phyloP scores from a whole-genome alignment of 2,329 filamentous ascomycete genomes.

The Ceratocystis diversiconidia region DNA sequence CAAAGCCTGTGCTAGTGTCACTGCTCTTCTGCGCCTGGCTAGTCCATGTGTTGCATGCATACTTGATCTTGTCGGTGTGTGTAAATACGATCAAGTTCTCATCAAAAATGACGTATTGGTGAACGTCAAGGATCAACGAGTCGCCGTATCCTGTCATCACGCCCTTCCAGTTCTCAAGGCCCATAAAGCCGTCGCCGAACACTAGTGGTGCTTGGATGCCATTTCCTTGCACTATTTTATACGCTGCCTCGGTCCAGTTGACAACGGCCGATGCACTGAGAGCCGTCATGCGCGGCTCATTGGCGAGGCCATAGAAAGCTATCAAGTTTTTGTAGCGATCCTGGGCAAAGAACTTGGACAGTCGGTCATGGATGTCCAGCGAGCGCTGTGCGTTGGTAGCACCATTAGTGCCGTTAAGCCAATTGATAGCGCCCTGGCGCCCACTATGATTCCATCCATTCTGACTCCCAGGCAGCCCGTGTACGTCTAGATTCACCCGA shows the following conservation, averaged over 20 bases:
- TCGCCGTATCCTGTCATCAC: constrained; percentile 56
- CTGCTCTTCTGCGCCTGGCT: constrained; percentile 60
- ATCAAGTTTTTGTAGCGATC: constrained; percentile 84
- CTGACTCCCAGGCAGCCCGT: constrained; percentile 82
- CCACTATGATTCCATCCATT: constrained; percentile 98
- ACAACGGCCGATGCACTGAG: constrained; percentile 54
- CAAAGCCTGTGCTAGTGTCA: constrained; percentile 65
- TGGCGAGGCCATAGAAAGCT: constrained; percentile 83
- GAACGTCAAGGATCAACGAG: constrained; percentile 72
- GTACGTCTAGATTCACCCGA: constrained; percentile 82
- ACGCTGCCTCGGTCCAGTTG: constrained; percentile 64
- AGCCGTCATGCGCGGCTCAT: constrained; percentile 80
- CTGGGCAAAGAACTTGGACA: constrained; percentile 88
- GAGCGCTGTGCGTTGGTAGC: constrained; percentile 63
- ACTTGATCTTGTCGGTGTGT: constrained; percentile 71
- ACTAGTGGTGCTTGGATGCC: constrained; percentile 59
- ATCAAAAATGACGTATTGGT: constrained; percentile 99
- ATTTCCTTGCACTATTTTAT: constrained; percentile 59
- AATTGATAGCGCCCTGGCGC: constrained; percentile 62
- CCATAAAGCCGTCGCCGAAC: constrained; percentile 91
- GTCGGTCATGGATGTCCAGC: constrained; percentile 71
- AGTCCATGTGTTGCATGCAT: constrained; percentile 80
- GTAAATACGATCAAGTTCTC: constrained; percentile 66
- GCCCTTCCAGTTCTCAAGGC: constrained; percentile 80
- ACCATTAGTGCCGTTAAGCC: constrained; percentile 85